Evolutionary conservation across 1,139 yeast genomes (phyloP), one percentile per base, ranked within the genome.

Genomic region (Yamadazyma jaroonii): DNA sequence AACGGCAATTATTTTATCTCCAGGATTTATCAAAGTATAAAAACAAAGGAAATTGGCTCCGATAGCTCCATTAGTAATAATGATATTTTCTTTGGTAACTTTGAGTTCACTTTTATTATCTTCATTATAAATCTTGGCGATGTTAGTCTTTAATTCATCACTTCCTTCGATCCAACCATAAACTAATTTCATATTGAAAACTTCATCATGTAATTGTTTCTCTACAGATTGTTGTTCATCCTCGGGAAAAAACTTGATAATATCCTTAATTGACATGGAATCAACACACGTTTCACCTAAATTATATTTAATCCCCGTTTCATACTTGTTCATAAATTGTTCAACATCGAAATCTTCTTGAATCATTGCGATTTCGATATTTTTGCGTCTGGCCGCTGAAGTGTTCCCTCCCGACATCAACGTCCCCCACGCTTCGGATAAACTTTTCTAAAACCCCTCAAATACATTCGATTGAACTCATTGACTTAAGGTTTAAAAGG

Each of bases 61-160:
- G 52, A 77, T 78, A 4, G 81, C 81, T 11, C 83, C 83, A 49
- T 76, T 75, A 17, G 81, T 72, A 24, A 76, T 53, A 12, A 77
- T 62, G 14, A 77, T 66, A 38, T 74, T 53, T 2, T 65, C 66
- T 1, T 47, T 36, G 3, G 42, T 40, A 11, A 67, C 41, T 13
- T 36, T 39, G 5, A 39, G n/a, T 23, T 40, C 41, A 30, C 48
- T 44, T 9, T 51, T 47, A 10, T 33, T 39, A 4, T 56, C 53
- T n/a, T 50, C 56, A 34, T 62, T 61, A 49, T 72, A 70, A 24
- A 74, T 40, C 1, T 53, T 41, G 6, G 72, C 64, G 32, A 76
- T 64, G 2, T 54, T 56, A 3, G 36, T 12, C 35, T 72, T 61
- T 36, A 77, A 55, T 20, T 56, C 61, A 4, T 59, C 57, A 3